Base-by-base conservation (phyloP, 83 land plant genomes). In the Thuja plicata region DNA sequence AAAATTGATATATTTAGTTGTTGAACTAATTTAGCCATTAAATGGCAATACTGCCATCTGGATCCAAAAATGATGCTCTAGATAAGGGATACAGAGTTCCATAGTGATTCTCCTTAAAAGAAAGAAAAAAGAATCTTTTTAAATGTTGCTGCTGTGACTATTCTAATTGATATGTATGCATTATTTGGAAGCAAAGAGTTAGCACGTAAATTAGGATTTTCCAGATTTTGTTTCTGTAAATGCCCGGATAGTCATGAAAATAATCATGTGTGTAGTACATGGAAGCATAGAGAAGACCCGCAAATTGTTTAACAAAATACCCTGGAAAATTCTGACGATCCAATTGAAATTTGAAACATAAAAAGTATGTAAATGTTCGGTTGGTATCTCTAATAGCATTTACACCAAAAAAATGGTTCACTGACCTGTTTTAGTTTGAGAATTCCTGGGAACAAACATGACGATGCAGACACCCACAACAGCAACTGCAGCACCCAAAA, bases 401-500 rank as follows among this genome's bases (percentile, higher is more conserved):
- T 52, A 52, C 55, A 52, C 55, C 55, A 50, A 50, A 52, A 50
- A 52, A 52, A 52, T 52, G 71, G 38, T 37, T 55, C 45, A 8
- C 54, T 37, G 16, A 27, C 46, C 66, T n/a, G 62, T 32, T 27
- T 83, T 10, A 54, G 62, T 32, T 27, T 83, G 21, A 54, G 89
- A 40, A 40, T 34, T 34, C 40, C 93, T 88, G 2, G 94, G 94
- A 71, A 73, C 84, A 81, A 92, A 93, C 90, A 93, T 93, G 88
- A 93, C 89, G 16, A 93, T 35, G 71, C 85, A 90, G 54, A 89
- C 92, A 0, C 94, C 94, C 41, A 55, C 89, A 9, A 92, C 7
- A 34, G 94, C 93, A 16, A 93, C 85, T 5, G 86, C 90, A n/a
- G 94, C 48, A 32, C 94, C 94, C 43, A 93, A 84, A n/a, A 87